A percentile compares a stretch with the other conserved stretches of the same genome.
Evolutionary conservation across 495 filamentous ascomycete species (phyloP).

Genomic region (Hypoxylon fuscum): DNA sequence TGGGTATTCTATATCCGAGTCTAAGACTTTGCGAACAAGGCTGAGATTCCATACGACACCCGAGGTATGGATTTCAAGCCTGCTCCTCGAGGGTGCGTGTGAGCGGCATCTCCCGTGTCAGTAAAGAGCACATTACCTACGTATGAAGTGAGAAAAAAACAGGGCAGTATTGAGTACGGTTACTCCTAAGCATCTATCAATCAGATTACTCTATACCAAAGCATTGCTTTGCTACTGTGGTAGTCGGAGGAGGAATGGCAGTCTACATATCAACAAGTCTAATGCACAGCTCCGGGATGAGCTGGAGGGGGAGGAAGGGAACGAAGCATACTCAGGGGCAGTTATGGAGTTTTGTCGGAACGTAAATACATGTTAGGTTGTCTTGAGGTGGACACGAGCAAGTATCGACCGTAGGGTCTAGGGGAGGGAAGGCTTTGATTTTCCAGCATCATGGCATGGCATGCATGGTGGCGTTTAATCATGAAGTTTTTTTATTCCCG

Average conservation of each 20-base stretch:
- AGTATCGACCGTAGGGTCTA: slow-evolving; percentile 6
- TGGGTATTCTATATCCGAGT: too few relatives aligned
- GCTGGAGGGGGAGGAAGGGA: neutral
- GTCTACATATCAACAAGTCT: too few relatives aligned
- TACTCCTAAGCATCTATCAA: neutral
- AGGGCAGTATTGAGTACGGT: neutral
- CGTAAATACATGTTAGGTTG: slow-evolving; percentile 7
- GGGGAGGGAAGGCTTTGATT: too few relatives aligned
- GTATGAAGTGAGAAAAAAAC: neutral
- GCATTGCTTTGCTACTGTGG: neutral
- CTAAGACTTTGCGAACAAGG: too few relatives aligned
- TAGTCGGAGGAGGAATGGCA: too few relatives aligned
- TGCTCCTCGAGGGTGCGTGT: too few relatives aligned
- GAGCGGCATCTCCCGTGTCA: neutral
- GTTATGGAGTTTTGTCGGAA: neutral
- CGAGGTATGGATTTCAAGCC: too few relatives aligned
- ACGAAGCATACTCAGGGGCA: neutral
- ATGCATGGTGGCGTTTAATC: slow-evolving; percentile 25
- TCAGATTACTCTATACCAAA: neutral
- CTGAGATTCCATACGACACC: too few relatives aligned
- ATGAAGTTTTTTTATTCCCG: neutral
- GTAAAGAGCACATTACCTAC: neutral
- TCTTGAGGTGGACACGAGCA: neutral
- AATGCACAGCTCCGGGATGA: neutral
- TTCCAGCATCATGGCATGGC: slow-evolving; percentile 18